Percentiles rank a stretch among this genome's conserved stretches.
phyloP scores from a whole-genome alignment of 768 basidiomycete species.

The Leccinum aurantiacum region DNA sequence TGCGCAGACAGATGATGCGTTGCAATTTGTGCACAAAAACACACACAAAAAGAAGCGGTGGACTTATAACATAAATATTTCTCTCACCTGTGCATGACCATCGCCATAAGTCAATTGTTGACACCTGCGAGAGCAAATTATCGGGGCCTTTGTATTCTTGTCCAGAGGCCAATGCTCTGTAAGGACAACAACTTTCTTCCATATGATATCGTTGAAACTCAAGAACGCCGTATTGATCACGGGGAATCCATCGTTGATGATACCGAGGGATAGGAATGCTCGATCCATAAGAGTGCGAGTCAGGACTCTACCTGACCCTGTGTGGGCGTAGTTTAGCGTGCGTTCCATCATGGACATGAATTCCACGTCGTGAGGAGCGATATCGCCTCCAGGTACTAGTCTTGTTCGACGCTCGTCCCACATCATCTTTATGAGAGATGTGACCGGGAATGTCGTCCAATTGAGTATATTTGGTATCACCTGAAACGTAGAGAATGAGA shows the following conservation, averaged over 20 bases:
- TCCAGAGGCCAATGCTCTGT: background rate
- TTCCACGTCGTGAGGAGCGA: background rate
- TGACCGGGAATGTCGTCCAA: slow-evolving; percentile 5
- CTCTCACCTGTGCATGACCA: background rate
- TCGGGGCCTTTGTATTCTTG: background rate
- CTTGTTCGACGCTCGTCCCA: background rate
- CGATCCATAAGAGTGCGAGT: background rate
- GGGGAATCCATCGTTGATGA: background rate
- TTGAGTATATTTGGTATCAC: slow-evolving; percentile 5
- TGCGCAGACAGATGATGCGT: too few species aligned
- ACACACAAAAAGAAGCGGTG: too few species aligned
- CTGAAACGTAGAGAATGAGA: too few species aligned
- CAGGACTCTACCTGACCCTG: background rate
- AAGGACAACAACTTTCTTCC: background rate
- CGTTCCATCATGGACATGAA: slow-evolving; percentile 12
- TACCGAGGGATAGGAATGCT: background rate
- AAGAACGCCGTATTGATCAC: background rate
- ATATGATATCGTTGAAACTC: background rate
- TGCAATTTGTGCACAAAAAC: too few species aligned
- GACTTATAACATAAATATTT: too few species aligned
- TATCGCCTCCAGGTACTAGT: background rate
- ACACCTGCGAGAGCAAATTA: background rate
- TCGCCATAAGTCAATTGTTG: background rate
- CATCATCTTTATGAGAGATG: background rate
- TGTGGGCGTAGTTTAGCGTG: slow-evolving; percentile 8